Evolutionary conservation across 208 protist genomes (phyloP).

Genomic region (Trypanosoma theileri): DNA sequence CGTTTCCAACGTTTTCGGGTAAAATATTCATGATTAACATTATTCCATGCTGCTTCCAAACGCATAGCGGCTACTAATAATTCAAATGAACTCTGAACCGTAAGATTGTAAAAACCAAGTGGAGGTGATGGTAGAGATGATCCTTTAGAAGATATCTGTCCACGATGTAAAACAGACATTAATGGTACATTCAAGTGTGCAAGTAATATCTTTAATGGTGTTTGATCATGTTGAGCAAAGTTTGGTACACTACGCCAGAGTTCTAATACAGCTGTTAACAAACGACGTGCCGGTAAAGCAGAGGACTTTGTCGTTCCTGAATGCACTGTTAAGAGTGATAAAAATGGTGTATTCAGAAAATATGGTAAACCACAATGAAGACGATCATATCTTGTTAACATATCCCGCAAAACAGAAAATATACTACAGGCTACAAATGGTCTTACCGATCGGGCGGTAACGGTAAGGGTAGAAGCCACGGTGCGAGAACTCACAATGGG

Average conservation of each 20-base stretch:
- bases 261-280: conserved; percentile 59
- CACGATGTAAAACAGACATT: conserved; percentile 52
- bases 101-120: conserved; percentile 66
- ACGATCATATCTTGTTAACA: conserved; percentile 9
- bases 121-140: conserved; percentile 29
- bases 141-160: conserved; percentile 22
- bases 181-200: conserved; percentile 68
- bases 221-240: conserved; percentile 56
- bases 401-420: conserved; percentile 28
- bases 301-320: conserved; percentile 26
- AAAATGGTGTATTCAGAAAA: conserved; percentile 61
- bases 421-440: conserved; percentile 32
- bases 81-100: conserved; percentile 55
- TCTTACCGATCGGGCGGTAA: conserved; percentile 31
- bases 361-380: conserved; percentile 32
- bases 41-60: conserved; percentile 64
- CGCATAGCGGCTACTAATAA: conserved; percentile 62
- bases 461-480: conserved; percentile 25
- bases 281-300: conserved; percentile 44
- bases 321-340: conserved; percentile 50
- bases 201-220: conserved; percentile 68
- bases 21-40: conserved; percentile 32
- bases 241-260: conserved; percentile 61
- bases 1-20: conserved; percentile 52
- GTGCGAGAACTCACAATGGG: conserved; percentile 28